Base-by-base conservation (phyloP, 805 yeast species). In the Wickerhamiella allomyrinae region DNA sequence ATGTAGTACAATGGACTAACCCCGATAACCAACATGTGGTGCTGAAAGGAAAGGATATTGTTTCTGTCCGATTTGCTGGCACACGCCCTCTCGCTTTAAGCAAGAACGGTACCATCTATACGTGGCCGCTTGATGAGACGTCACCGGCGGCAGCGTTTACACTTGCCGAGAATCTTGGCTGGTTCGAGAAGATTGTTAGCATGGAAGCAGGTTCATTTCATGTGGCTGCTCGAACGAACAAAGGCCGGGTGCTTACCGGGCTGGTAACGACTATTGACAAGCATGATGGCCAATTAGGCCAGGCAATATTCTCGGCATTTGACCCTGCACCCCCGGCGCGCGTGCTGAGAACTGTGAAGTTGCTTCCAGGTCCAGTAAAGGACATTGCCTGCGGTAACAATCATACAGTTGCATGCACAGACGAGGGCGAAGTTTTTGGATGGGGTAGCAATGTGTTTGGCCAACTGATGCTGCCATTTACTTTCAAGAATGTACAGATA, bases 381-480 rank as follows among this genome's bases (percentile, higher is more conserved):
- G 65, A 73, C 50, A 69, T 89, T 34, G 83, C 91, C 1, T 66
- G 82, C 45, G 96, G 97, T 8, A 67, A 69, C 39, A 67, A 66
- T 57, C 94, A 85, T 60, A 73, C 86, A 3, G 57, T 86, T 25
- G 89, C 77, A 6, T 57, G 72, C n/a, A 89, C 83, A 51, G 52
- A 65, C 1, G 54, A 65, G n/a, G 91, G 89, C 7, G 66, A 68
- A 41, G 63, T 85, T n/a, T 81, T 79, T 74, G 71, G 85, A 1
- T 87, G 91, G 74, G 98, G 98, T 20, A 73, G 73, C 44, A 89
- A 89, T 57, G 67, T 73, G 3, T 74, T 63, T 57, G 97, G 97
- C n/a, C 89, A 91, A 54, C 66, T 89, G 42, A 95, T 89, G 9
- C 67, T 74, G 37, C 75, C 76, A 7, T 77, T 80, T 38, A 66